Evolutionary conservation across 768 basidiomycete genomes (phyloP).

Genomic region (Leccinum aurantiacum): DNA sequence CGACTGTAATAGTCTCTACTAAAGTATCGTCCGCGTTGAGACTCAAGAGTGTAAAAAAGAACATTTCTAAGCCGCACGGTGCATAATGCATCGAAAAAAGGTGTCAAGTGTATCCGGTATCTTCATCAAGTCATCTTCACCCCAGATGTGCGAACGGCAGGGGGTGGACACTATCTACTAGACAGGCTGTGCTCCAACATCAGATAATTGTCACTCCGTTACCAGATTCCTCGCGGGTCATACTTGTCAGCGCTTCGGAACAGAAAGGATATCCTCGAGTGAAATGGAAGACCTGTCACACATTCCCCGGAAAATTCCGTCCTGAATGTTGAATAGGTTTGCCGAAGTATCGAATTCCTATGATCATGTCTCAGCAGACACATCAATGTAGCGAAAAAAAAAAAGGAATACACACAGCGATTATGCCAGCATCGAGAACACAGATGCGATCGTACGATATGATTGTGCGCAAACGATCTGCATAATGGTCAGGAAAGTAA

Average conservation of each 20-base stretch:
- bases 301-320: conserved; percentile 83
- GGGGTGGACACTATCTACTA: no score
- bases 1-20: no score
- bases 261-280: conserved; percentile 61
- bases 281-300: conserved; percentile 78
- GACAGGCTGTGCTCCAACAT: no score
- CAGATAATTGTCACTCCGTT: background rate
- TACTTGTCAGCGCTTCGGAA: conserved; percentile 20
- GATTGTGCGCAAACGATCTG: conserved; percentile 84
- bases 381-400: background rate
- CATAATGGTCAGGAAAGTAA: conserved; percentile 1
- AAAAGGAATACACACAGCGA: conserved; percentile 50
- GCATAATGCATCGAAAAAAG: no score
- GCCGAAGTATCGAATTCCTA: conserved; percentile 83
- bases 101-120: no score
- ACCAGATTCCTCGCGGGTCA: background rate
- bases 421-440: conserved; percentile 78
- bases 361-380: background rate
- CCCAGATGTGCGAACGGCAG: no score
- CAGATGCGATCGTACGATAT: conserved; percentile 87
- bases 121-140: no score
- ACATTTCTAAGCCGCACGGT: no score
- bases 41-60: no score
- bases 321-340: conserved; percentile 52
- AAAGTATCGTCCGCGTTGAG: no score